These are phyloP conservation scores for Solanum commersonii DNA, from an alignment of 257 asterid species.

Conservation along the genomic window DNA sequence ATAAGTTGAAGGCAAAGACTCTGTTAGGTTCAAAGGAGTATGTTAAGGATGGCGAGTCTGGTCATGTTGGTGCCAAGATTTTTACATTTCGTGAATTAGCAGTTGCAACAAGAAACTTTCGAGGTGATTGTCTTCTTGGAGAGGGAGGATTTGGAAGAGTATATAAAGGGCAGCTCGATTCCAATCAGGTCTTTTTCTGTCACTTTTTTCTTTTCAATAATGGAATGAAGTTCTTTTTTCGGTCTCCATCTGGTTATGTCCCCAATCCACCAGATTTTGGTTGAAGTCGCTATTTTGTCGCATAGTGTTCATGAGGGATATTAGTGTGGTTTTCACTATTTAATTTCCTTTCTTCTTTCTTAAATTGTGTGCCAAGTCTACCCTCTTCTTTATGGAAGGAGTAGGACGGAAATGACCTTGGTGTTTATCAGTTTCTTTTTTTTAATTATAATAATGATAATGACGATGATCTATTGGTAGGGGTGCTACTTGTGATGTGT, in stretches of 20 bases:
- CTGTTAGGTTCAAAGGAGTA: conserved; percentile 15
- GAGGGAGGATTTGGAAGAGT: conserved; percentile 98
- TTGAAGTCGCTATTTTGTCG: not conserved
- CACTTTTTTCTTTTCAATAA: not conserved
- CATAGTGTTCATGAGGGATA: not conserved
- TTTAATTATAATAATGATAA: not conserved
- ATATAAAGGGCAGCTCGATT: conserved; percentile 67
- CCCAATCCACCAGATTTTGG: not conserved
- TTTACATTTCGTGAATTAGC: conserved; percentile 77
- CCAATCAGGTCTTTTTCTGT: conserved; percentile 42
- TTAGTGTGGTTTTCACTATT: not conserved
- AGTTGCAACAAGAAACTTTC: conserved; percentile 67
- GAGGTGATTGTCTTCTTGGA: conserved; percentile 62
- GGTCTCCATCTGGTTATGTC: not conserved
- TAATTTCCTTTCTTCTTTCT: not conserved
- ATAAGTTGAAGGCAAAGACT: conserved; percentile 22
- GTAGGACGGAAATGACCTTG: not conserved
- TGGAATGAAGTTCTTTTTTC: not conserved
- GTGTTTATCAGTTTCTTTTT: not conserved
- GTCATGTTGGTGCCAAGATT: conserved; percentile 69
- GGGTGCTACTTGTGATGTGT: not conserved
- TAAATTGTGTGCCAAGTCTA: not conserved
- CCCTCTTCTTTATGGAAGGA: not conserved
- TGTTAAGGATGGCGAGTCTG: conserved; percentile 39
- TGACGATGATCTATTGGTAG: not conserved